Base-by-base conservation (phyloP, 2,329 filamentous ascomycete genomes). In the Apiospora kogelbergensis region DNA sequence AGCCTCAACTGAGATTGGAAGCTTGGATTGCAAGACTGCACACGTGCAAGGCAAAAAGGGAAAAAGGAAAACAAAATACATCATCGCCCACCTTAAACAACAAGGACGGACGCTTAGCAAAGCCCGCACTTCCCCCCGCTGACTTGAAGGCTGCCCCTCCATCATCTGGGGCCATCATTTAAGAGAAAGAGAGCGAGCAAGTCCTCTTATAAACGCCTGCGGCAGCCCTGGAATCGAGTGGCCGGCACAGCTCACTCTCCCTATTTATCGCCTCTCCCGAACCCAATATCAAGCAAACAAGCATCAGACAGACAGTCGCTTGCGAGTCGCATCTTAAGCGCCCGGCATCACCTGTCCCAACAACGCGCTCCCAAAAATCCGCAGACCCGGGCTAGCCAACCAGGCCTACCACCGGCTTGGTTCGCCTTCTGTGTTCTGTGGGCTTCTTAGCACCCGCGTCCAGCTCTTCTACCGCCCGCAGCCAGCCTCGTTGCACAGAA, bases 51-150 rank as follows among this genome's bases (percentile, higher is more conserved):
- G 53, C 15, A 10, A 60, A 60, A 60, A 60, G 20, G 53, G 6
- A 10, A 60, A 60, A 60, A 60, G 37, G 53, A 60, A 60, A 60
- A 60, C 53, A 60, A 60, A 60, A 60, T 60, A 60, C 53, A 60
- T 60, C 53, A 60, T 60, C 53, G 53, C 53, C 53, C 53, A 60
- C 53, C 53, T 60, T 37, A 60, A 60, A 33, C 30, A 60, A 60
- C 53, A 33, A 60, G 53, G 53, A 60, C 53, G 53, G 53, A n/a
- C 30, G 26, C 37, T 37, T 60, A 33, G 53, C 53, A 60, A 37
- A 60, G 53, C 53, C 48, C 53, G 53, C 53, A 33, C 53, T 60
- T 30, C 53, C 24, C 33, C 46, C 53, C 53, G 53, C 53, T 60
- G 53, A 60, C 53, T 60, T 60, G 30, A 17, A 10, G 30, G 1